phyloP scores from a whole-genome alignment of 345 rosid genomes.

The Lumnitzera racemosa region DNA sequence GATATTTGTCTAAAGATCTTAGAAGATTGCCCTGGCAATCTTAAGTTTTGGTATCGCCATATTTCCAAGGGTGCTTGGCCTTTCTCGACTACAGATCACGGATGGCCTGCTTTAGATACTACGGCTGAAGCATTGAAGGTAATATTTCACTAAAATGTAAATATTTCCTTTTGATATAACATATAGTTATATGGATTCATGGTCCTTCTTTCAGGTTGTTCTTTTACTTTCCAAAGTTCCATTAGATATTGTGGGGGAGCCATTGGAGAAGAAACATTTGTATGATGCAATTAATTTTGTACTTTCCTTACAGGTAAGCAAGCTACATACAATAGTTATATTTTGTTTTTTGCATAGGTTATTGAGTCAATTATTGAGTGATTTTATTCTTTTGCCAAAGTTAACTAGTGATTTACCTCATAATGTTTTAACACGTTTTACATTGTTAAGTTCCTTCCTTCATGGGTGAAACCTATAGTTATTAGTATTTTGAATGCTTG shows the following conservation, averaged over 20 bases:
- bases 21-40: slow-evolving; percentile 86
- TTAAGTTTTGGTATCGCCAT: slow-evolving; percentile 80
- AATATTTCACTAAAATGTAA: slow-evolving; percentile 17
- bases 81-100: slow-evolving; percentile 92
- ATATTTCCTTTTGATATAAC: background rate
- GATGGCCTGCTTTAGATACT: slow-evolving; percentile 97
- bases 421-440: no score
- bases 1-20: slow-evolving; percentile 40
- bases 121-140: slow-evolving; percentile 92
- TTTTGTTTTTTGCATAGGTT: no score
- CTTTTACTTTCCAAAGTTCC: slow-evolving; percentile 66
- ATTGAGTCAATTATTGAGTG: no score
- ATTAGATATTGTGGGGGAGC: slow-evolving; percentile 69
- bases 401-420: no score
- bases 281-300: slow-evolving; percentile 85
- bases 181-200: background rate
- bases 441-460: no score
- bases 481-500: no score
- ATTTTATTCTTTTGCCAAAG: no score
- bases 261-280: slow-evolving; percentile 44
- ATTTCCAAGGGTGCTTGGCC: slow-evolving; percentile 99
- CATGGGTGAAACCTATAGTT: no score
- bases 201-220: slow-evolving; percentile 44
- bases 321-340: background rate
- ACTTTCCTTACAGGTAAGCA: slow-evolving; percentile 77